A percentile compares a stretch with the other conserved stretches of the same genome.
These are phyloP conservation scores for Podaxis carcinomalis DNA, from an alignment of 768 basidiomycete genomes.

Conservation along the genomic window DNA sequence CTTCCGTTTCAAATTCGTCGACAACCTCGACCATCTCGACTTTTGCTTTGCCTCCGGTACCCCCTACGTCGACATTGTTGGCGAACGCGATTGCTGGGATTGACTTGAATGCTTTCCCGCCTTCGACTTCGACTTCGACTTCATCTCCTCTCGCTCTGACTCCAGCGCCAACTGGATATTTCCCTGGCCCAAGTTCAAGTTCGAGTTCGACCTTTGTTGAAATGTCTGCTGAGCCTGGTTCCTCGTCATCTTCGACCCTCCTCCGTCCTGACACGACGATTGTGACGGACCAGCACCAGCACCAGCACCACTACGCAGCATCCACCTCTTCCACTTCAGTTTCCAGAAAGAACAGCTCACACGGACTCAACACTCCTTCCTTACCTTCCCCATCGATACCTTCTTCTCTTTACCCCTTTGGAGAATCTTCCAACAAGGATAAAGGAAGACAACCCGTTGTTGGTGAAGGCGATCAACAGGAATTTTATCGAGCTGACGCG, in stretches of 20 bases:
- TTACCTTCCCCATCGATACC: slow-evolving; percentile 2
- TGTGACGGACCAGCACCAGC: neutral
- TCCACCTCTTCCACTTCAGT: slow-evolving; percentile 1
- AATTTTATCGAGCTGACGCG: slow-evolving; percentile 29
- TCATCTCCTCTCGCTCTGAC: slow-evolving; percentile 13
- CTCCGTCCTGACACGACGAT: slow-evolving; percentile 6
- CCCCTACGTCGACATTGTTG: slow-evolving; percentile 7
- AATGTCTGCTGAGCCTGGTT: neutral
- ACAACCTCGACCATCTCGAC: neutral
- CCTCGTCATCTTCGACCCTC: slow-evolving; percentile 12
- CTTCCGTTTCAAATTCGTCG: slow-evolving; percentile 16
- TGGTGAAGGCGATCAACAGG: slow-evolving; percentile 14
- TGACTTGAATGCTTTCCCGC: neutral
- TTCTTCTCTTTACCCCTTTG: neutral
- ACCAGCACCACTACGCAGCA: neutral
- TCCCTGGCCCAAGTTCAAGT: neutral
- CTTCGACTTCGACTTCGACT: slow-evolving; percentile 7
- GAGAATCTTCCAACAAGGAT: slow-evolving; percentile 1
- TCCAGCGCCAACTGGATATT: neutral
- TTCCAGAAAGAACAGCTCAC: slow-evolving; percentile 20
- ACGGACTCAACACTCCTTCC: neutral
- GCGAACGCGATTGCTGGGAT: slow-evolving; percentile 6
- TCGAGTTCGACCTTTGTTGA: neutral
- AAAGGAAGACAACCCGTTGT: slow-evolving; percentile 16
- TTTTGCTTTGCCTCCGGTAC: neutral